Evolutionary conservation across 176 grass and related monocot species (phyloP).

Genomic region (Cenchrus purpureus): DNA sequence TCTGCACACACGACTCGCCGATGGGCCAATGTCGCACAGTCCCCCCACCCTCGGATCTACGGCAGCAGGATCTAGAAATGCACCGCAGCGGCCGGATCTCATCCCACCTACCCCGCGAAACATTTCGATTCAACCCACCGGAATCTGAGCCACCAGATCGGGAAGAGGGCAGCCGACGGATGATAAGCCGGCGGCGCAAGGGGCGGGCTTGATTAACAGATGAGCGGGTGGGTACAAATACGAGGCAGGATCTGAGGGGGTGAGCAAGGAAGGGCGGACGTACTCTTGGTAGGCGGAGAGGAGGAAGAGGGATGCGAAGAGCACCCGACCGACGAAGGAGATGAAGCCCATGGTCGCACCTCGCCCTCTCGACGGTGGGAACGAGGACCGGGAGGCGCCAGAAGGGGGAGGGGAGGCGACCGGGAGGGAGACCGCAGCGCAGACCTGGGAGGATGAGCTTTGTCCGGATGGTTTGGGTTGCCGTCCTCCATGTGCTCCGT

Average conservation of each 20-base stretch:
- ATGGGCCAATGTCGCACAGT: background rate
- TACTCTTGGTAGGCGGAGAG: constrained; percentile 87
- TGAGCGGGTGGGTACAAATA: background rate
- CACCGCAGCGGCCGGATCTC: constrained; percentile 15
- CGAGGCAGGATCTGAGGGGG: constrained; percentile 12
- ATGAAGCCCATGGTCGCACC: constrained; percentile 60
- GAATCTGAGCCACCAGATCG: background rate
- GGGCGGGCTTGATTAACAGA: background rate
- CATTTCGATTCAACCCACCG: constrained; percentile 4
- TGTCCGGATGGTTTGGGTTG: background rate
- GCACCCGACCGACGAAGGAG: constrained; percentile 76
- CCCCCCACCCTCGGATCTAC: constrained; percentile 12
- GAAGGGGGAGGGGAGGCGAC: background rate
- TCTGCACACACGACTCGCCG: background rate
- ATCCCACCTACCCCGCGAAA: background rate
- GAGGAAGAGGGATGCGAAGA: constrained; percentile 84
- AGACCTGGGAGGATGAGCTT: background rate
- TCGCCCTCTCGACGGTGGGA: background rate
- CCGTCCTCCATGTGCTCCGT: background rate
- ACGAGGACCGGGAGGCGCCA: background rate
- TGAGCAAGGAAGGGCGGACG: background rate
- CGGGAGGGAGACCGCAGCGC: background rate
- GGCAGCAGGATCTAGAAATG: constrained; percentile 19
- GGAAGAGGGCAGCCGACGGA: background rate
- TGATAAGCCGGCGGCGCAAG: background rate